Base-by-base conservation (phyloP, 768 basidiomycete species). In the Imleria badia region DNA sequence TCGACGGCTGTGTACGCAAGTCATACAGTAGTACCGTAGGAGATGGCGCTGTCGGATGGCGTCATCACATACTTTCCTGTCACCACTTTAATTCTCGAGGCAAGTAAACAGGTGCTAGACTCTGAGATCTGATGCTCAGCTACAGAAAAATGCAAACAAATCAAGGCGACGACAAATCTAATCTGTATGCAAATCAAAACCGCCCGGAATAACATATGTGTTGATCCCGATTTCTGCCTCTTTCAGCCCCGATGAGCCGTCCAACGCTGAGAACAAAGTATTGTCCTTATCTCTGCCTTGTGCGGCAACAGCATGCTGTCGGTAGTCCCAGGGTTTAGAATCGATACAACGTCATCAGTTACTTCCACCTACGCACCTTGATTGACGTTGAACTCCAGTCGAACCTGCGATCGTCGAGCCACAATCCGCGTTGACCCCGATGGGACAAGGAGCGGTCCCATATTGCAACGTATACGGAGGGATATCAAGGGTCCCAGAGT, bases 281-380 rank as follows among this genome's bases (percentile, higher is more conserved):
- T 36, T 8, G 34, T 23, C 17, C 11, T 47, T 8, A 29, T 41
- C 11, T 47, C 52, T 38, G 19, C n/a, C 10, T 11, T n/a, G 13
- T 22, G 45, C 19, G 40, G 36, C 5, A 22, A n/a, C 26, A n/a
- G 17, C 29, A 22, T 19, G 20, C 54, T 60, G 20, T 26, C 15
- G 12, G n/a, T n/a, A 26, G 3, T 31, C 9, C 40, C 26, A 4
- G 3, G 20, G 3, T 42, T 56, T 20, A 52, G 31, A 14, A 17
- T n/a, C 9, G 17, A 36, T 41, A 22, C 23, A n/a, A 48, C n/a
- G 0, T 31, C 22, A 3, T 30, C 7, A 11, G 33, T 17, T 2
- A 46, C 7, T 20, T 6, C n/a, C 29, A 58, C 54, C 56, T 38
- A 66, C 64, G 53, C n/a, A 63, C 64, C 53, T 60, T 39, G 31